Evolutionary conservation across 2,329 filamentous ascomycete species (phyloP).

Genomic region (Stagonosporopsis chrysanthemi): DNA sequence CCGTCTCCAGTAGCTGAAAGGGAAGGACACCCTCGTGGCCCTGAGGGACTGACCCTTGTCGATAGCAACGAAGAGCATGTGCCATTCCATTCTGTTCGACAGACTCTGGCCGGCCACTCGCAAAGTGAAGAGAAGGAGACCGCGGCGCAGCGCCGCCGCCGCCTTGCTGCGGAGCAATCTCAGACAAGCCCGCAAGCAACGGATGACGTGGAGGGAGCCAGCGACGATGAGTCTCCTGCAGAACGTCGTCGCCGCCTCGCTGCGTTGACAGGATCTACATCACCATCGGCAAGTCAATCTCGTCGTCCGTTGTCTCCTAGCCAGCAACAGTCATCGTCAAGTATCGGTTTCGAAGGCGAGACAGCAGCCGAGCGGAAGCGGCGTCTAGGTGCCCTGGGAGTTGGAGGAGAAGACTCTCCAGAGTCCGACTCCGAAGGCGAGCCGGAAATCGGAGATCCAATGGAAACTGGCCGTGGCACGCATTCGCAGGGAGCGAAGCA

Average conservation of each 20-base stretch:
- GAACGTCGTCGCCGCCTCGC: constrained; percentile 32
- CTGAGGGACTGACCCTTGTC: constrained; percentile 53
- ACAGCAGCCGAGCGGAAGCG: constrained; percentile 77
- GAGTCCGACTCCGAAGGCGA: constrained; percentile 46
- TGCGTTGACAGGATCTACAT: constrained; percentile 23
- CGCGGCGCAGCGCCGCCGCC: constrained; percentile 55
- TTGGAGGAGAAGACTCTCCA: constrained; percentile 47
- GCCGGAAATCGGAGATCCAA: constrained; percentile 42
- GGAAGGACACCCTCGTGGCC: constrained; percentile 39
- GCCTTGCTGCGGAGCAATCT: constrained; percentile 40
- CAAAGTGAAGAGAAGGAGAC: constrained; percentile 40
- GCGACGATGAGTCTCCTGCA: constrained; percentile 27
- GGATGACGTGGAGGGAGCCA: constrained; percentile 25
- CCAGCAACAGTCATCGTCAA: constrained; percentile 43
- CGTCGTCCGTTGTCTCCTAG: constrained; percentile 22
- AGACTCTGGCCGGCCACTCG: constrained; percentile 42
- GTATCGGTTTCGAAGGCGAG: constrained; percentile 58
- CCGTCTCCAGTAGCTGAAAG: constrained; percentile 36
- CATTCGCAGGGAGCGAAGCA: constrained; percentile 25
- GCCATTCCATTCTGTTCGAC: constrained; percentile 56
- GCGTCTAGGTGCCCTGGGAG: constrained; percentile 75
- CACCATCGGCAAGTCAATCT: constrained; percentile 19
- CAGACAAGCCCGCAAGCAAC: constrained; percentile 2
- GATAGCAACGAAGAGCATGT: constrained; percentile 56
- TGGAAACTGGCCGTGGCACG: constrained; percentile 46